Base-by-base conservation (phyloP, 805 yeast species). In the Lachancea meyersii region DNA sequence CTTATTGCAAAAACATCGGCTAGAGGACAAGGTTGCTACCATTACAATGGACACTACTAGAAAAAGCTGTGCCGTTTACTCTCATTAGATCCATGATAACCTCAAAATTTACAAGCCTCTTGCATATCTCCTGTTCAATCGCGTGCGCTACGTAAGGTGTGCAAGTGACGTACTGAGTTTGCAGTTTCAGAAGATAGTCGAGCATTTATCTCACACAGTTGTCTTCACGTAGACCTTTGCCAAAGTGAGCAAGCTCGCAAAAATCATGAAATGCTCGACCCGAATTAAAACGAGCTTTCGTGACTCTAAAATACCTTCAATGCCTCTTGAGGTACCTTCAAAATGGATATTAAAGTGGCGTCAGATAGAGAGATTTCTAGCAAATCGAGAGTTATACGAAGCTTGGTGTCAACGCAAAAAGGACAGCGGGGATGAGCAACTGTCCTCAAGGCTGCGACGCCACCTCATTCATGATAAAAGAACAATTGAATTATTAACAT, bases 1-100 rank as follows among this genome's bases (percentile, higher is more conserved):
- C 20, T 16, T 36, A 3, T 37, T 45, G 23, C 16, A 33, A 17
- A 32, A 28, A 24, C 31, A 41, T 22, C 19, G 37, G 3, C 48
- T 45, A n/a, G 24, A 21, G 27, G 42, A 37, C 24, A 41, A 36
- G 21, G 40, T 41, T 19, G 45, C 43, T 17, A 41, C 37, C 21
- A 35, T 45, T 20, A 45, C 41, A n/a, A 31, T 31, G 40, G 38
- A 36, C 30, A 36, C 37, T 33, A 36, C 42, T 20, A 6, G 18
- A 22, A 36, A 38, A 13, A 36, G 32, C 16, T 23, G 10, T 11
- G 9, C 27, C n/a, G 9, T 40, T 5, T 33, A 13, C 21, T 22
- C 21, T 14, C 10, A 19, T 19, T 37, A 37, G 18, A 18, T 42
- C 22, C 13, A 22, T 19, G 22, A 20, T 6, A 21, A 16, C 17